A percentile compares a stretch with the other conserved stretches of the same genome.
These are phyloP conservation scores for Fusarium agapanthi DNA, from an alignment of 2,329 filamentous ascomycete species.

Conservation along the genomic window DNA sequence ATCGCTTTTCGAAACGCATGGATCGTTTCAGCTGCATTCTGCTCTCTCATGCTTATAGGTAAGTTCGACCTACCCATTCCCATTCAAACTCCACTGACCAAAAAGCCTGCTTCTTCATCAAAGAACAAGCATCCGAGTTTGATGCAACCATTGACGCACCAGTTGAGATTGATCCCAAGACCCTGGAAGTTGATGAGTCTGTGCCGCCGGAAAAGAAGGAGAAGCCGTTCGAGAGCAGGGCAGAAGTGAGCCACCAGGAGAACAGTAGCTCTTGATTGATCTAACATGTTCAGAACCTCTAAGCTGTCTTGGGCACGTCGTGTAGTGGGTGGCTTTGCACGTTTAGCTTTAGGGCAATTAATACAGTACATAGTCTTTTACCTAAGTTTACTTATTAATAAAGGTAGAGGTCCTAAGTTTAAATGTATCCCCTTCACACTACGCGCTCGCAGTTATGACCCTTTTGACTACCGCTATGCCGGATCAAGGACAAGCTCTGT, in stretches of 20 bases:
- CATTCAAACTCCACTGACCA: background rate
- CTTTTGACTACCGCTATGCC: fast-evolving
- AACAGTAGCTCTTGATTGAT: background rate
- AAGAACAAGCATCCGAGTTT: background rate
- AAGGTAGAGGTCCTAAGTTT: too few relatives aligned
- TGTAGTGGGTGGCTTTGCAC: background rate
- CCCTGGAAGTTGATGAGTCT: background rate
- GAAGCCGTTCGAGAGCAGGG: background rate
- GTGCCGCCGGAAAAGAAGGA: background rate
- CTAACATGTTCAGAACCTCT: background rate
- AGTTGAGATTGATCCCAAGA: background rate
- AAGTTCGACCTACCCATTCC: background rate
- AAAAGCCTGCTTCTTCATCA: background rate
- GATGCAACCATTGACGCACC: background rate
- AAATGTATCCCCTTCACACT: too few relatives aligned
- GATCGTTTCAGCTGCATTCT: background rate
- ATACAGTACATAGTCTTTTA: too few relatives aligned
- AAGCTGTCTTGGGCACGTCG: fast-evolving
- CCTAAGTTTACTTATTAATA: too few relatives aligned
- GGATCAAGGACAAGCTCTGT: background rate
- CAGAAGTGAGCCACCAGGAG: background rate
- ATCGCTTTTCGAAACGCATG: background rate
- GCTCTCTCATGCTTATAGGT: background rate
- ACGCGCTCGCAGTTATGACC: background rate
- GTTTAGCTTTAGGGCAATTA: background rate